phyloP scores from a whole-genome alignment of 345 rosid species.

The Pelargonium nanum region DNA sequence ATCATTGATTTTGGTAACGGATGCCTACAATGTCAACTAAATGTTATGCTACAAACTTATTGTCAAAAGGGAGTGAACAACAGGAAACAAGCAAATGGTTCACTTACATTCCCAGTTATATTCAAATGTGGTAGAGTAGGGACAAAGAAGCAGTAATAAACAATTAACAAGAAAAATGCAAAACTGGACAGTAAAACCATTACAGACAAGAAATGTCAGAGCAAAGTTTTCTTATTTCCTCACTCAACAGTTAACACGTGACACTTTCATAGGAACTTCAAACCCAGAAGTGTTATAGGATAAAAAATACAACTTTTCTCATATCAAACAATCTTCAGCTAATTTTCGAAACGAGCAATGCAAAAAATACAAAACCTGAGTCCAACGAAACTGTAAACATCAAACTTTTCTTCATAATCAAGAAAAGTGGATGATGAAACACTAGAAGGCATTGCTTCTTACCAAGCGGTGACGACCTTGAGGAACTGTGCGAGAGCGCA shows the following conservation, averaged over 20 bases:
- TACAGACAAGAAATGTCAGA: too few species aligned
- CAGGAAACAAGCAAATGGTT: not conserved
- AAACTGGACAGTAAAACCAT: not conserved
- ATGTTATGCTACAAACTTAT: too few species aligned
- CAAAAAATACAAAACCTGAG: too few species aligned
- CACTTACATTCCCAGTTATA: not conserved
- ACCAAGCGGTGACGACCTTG: constrained; percentile 50
- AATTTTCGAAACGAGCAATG: not conserved
- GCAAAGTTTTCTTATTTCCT: too few species aligned
- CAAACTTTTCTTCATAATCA: not conserved
- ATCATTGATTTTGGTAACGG: not conserved
- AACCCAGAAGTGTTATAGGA: not conserved
- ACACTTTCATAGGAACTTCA: not conserved
- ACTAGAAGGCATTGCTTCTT: not conserved
- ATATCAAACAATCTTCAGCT: not conserved
- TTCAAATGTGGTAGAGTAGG: too few species aligned
- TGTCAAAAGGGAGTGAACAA: too few species aligned
- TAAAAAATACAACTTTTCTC: not conserved
- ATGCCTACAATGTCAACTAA: too few species aligned
- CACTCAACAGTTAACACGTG: too few species aligned
- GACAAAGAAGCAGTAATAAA: too few species aligned
- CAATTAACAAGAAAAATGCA: not conserved
- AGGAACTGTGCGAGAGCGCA: constrained; percentile 43
- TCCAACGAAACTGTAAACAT: too few species aligned
- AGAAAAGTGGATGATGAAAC: not conserved